These are phyloP conservation scores for Millerozyma miso DNA, from an alignment of 805 yeast genomes.

Conservation along the genomic window DNA sequence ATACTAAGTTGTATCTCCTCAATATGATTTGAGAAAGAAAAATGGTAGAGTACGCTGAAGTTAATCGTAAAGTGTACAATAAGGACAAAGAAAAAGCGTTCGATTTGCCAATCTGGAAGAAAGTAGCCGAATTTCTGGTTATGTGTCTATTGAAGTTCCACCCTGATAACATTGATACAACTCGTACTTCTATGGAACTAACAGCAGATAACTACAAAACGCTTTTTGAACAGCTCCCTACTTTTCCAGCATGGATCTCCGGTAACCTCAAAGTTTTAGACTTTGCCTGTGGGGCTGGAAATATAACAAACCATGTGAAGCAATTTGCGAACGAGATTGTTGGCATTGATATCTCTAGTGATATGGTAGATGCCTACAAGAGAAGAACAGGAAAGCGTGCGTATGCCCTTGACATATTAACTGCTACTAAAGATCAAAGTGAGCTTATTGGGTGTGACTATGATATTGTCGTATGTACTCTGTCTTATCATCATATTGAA, in stretches of 20 bases:
- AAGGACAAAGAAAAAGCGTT: not conserved
- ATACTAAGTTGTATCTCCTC: not conserved
- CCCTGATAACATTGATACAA: not conserved
- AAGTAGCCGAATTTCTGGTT: not conserved
- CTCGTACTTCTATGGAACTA: not conserved
- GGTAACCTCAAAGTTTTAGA: not conserved
- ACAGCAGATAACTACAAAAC: not conserved
- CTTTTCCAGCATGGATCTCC: not conserved
- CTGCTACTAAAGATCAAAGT: not conserved
- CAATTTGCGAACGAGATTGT: not conserved
- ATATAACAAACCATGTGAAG: not conserved
- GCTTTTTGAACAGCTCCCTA: not conserved
- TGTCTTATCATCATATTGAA: constrained; percentile 39
- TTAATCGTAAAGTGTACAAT: not conserved
- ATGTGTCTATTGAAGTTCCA: not conserved
- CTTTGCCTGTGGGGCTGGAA: constrained; percentile 1
- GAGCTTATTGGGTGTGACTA: not conserved
- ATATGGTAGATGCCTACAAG: not conserved
- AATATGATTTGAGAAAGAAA: not conserved
- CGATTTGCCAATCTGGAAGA: not conserved
- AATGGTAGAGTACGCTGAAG: not conserved
- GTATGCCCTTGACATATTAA: not conserved
- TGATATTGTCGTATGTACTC: constrained; percentile 32
- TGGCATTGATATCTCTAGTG: constrained; percentile 1
- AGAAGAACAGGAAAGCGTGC: not conserved